Base-by-base conservation (phyloP, 1,284 basidiomycete genomes). In the Rhodotorula sp. region DNA sequence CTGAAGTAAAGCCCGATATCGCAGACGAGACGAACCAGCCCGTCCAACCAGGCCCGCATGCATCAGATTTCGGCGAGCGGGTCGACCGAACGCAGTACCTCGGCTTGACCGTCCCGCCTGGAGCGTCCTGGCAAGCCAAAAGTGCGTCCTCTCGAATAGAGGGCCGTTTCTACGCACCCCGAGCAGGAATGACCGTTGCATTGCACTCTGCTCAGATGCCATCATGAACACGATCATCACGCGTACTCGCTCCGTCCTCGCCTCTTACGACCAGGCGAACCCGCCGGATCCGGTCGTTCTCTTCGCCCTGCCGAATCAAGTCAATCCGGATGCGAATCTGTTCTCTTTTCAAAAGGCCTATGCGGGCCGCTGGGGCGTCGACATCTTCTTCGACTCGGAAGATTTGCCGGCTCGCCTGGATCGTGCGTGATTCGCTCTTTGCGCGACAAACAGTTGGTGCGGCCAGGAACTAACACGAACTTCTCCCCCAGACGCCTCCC, bases 341-440 rank as follows among this genome's bases (percentile, higher is more conserved):
- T 92, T 86, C 79, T 92, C 90, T 7, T 85, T 95, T 47, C 94
- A 97, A 82, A 93, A 93, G 80, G 85, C 85, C 21, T 93, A 81
- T 78, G 87, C 91, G 21, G 91, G 91, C 10, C 85, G 88, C 64
- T 96, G 95, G 82, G 87, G 90, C 74, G 91, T 93, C 78, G 93
- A 96, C 77, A 85, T 95, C 29, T 89, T 90, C 80, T 95, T 88
- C 79, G 91, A 95, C 78, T 90, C 90, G 70, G 86, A 77, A 20
- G 82, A 57, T 87, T 87, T 79, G 81, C 87, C 62, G 85, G 87
- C 73, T 84, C 91, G 58, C 85, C 84, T 79, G 81, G 91, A 80
- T 86, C 83, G 61, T 58, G 73, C 16, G 68, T 63, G 15, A n/a
- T 23, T 34, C 23, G 20, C n/a, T 20, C 31, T 46, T 26, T 4